These are phyloP conservation scores for Hyaloscypha finlandica DNA, from an alignment of 495 filamentous ascomycete genomes.

Conservation along the genomic window DNA sequence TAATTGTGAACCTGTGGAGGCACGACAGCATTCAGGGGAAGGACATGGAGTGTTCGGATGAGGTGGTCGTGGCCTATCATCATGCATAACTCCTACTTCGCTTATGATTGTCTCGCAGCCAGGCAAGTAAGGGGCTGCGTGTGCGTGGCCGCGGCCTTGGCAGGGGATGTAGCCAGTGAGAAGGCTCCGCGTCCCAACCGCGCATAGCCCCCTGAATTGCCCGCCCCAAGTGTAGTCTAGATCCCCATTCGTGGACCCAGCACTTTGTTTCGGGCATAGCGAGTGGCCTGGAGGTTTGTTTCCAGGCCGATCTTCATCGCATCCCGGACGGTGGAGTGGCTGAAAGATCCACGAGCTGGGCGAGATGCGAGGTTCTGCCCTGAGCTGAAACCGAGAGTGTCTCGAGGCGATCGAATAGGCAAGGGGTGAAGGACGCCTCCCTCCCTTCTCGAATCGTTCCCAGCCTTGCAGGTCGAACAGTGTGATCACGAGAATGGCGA, in stretches of 20 bases:
- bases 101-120: conserved; percentile 4
- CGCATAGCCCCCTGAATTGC: conserved; percentile 10
- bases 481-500: background rate
- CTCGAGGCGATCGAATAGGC: conserved; percentile 13
- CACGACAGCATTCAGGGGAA: background rate
- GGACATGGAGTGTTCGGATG: background rate
- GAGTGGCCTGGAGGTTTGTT: conserved; percentile 13
- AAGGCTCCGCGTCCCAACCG: conserved; percentile 2
- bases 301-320: conserved; percentile 16
- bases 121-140: background rate
- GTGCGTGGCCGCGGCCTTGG: background rate
- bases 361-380: background rate
- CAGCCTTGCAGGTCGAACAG: background rate
- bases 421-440: background rate
- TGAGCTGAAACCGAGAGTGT: conserved; percentile 14
- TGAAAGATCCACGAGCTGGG: background rate
- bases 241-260: conserved; percentile 1
- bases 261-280: conserved; percentile 5
- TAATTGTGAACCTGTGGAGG: background rate
- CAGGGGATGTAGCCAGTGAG: conserved; percentile 8
- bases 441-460: background rate
- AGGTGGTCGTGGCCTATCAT: conserved; percentile 9
- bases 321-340: conserved; percentile 9
- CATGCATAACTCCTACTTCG: conserved; percentile 2
- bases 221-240: background rate